Conservation (phyloP, 352 stramenopile species). For the Phytopythium cucurbitacearum region DNA sequence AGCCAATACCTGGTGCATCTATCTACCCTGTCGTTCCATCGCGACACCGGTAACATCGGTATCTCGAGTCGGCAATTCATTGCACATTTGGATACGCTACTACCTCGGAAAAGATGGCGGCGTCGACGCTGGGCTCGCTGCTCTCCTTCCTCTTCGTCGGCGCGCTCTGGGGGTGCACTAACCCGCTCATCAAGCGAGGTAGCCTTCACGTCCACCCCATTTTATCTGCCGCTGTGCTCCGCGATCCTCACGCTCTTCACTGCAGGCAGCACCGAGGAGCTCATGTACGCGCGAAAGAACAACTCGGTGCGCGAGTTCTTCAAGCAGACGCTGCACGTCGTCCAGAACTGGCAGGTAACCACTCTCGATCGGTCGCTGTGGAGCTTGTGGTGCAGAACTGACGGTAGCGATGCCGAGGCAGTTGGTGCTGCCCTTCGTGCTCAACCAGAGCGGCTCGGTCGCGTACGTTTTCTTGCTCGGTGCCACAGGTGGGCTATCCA, state of each 20-base stretch:
- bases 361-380: not conserved
- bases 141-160: slow-evolving; percentile 80
- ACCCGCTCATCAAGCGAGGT: slow-evolving; percentile 83
- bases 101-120: not conserved
- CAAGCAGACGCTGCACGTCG: slow-evolving; percentile 37
- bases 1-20: too few relatives aligned
- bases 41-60: not conserved
- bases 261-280: slow-evolving; percentile 43
- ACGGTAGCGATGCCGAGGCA: slow-evolving; percentile 10
- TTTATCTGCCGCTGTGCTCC: not conserved
- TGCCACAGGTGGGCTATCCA: slow-evolving; percentile 37
- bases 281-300: slow-evolving; percentile 53
- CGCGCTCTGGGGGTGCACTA: slow-evolving; percentile 85
- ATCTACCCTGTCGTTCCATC: not conserved
- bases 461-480: slow-evolving; percentile 78
- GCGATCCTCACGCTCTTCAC: not conserved
- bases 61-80: too few relatives aligned
- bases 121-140: slow-evolving; percentile 29
- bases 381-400: too few relatives aligned
- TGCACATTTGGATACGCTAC: too few relatives aligned
- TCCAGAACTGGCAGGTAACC: slow-evolving; percentile 71
- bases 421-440: slow-evolving; percentile 76
- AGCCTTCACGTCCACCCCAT: not conserved
- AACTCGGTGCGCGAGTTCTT: slow-evolving; percentile 53
- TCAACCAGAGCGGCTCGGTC: slow-evolving; percentile 84